A percentile compares a stretch with the other conserved stretches of the same genome.
These are phyloP conservation scores for Pseudocercospora fuligena DNA, from an alignment of 2,329 filamentous ascomycete genomes.

Conservation along the genomic window DNA sequence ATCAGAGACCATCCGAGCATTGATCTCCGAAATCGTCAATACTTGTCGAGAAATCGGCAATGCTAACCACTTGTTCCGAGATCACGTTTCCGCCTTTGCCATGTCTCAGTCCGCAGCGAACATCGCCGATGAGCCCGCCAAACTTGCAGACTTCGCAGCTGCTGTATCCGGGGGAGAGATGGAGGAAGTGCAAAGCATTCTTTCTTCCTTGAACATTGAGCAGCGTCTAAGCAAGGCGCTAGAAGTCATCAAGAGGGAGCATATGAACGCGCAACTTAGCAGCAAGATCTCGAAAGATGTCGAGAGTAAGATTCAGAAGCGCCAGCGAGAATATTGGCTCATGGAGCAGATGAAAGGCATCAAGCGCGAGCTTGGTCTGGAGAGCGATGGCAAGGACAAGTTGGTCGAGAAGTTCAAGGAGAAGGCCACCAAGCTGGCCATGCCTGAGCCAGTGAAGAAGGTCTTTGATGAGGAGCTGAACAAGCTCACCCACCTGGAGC, in stretches of 20 bases:
- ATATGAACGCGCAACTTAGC: constrained; percentile 96
- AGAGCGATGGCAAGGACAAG: constrained; percentile 98
- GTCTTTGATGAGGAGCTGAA: constrained; percentile 98
- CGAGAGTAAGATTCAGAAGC: constrained; percentile 94
- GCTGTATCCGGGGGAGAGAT: constrained; percentile 95
- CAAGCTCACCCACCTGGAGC: constrained; percentile 93
- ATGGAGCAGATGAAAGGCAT: constrained; percentile 99
- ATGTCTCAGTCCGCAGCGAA: constrained; percentile 95
- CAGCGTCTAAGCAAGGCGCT: constrained; percentile 90
- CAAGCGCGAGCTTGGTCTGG: constrained; percentile 89
- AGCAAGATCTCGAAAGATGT: constrained; percentile 98
- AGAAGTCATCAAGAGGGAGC: constrained; percentile 92
- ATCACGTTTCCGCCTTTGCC: constrained; percentile 96
- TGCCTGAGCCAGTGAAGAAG: constrained; percentile 96
- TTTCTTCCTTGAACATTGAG: constrained; percentile 88
- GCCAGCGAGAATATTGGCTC: constrained; percentile 96
- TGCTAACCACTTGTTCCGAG: constrained; percentile 91
- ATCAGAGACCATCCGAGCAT: constrained; percentile 83
- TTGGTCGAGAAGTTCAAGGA: constrained; percentile 97
- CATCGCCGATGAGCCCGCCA: constrained; percentile 90
- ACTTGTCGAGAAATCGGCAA: constrained; percentile 97
- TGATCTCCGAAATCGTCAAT: constrained; percentile 97
- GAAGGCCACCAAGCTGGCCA: constrained; percentile 88
- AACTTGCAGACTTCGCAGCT: constrained; percentile 94
- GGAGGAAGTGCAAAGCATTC: constrained; percentile 86